Evolutionary conservation across 148 eudicot genomes (phyloP).

Genomic region (Nepenthes mirabilis): DNA sequence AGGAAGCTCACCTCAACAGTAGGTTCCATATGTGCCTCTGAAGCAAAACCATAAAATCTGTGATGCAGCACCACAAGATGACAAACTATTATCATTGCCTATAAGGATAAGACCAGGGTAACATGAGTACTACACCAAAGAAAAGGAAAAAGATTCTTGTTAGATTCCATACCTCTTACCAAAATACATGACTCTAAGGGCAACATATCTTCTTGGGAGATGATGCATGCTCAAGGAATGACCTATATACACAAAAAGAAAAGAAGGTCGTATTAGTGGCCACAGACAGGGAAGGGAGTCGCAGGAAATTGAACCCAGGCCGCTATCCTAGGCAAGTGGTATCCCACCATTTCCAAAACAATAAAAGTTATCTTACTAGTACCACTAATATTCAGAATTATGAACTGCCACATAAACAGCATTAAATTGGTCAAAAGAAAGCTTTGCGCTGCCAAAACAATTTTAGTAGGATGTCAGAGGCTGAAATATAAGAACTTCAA

Average conservation of each 20-base stretch:
- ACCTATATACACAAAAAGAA: constrained; percentile 22
- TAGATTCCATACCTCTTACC: constrained; percentile 58
- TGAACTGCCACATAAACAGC: too few relatives aligned
- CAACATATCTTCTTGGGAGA: constrained; percentile 52
- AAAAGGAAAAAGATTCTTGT: neutral
- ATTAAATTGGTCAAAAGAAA: too few relatives aligned
- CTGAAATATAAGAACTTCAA: too few relatives aligned
- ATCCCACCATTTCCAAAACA: too few relatives aligned
- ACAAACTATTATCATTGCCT: constrained; percentile 2
- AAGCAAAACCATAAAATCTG: constrained; percentile 93
- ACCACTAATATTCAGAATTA: too few relatives aligned
- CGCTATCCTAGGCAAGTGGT: too few relatives aligned
- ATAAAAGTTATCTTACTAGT: too few relatives aligned
- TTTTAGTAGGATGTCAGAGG: too few relatives aligned
- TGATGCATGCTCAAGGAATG: constrained; percentile 17
- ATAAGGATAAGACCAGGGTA: neutral
- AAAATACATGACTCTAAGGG: constrained; percentile 85
- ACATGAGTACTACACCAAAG: neutral
- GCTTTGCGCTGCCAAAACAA: too few relatives aligned
- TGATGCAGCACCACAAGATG: constrained; percentile 6
- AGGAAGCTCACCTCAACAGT: constrained; percentile 57
- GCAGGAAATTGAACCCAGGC: too few relatives aligned
- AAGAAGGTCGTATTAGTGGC: neutral
- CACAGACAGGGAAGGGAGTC: too few relatives aligned
- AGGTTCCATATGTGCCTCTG: constrained; percentile 94